A percentile compares a stretch with the other conserved stretches of the same genome.
Evolutionary conservation across 2,329 filamentous ascomycete genomes (phyloP).

Genomic region (Cladosporium colombiae): DNA sequence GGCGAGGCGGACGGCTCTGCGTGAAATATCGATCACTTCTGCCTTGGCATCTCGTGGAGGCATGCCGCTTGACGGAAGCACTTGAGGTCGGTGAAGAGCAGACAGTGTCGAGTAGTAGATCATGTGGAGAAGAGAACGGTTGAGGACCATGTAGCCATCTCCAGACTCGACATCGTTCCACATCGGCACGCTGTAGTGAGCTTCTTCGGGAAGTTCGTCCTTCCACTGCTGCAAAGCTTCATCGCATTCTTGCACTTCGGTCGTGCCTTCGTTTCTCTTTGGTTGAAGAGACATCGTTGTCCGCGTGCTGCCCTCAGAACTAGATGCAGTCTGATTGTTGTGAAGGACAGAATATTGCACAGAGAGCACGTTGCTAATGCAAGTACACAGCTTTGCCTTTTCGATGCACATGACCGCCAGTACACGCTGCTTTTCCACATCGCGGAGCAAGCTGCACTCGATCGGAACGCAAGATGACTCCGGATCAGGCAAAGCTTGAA

Average conservation of each 20-base stretch:
- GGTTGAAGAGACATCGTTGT: slow-evolving; percentile 87
- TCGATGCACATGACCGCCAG: slow-evolving; percentile 87
- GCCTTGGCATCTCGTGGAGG: slow-evolving; percentile 50
- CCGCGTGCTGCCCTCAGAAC: slow-evolving; percentile 67
- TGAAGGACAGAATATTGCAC: slow-evolving; percentile 91
- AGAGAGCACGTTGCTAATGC: slow-evolving; percentile 84
- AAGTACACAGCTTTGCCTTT: slow-evolving; percentile 85
- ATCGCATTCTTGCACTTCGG: slow-evolving; percentile 78
- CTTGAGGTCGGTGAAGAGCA: slow-evolving; percentile 86
- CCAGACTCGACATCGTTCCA: slow-evolving; percentile 58
- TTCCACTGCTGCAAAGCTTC: slow-evolving; percentile 77
- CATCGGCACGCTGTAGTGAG: slow-evolving; percentile 64
- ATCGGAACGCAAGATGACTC: slow-evolving; percentile 67
- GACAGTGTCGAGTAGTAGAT: slow-evolving; percentile 90
- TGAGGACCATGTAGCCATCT: slow-evolving; percentile 63
- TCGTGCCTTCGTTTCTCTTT: slow-evolving; percentile 79
- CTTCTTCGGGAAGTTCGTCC: slow-evolving; percentile 68
- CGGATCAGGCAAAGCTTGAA: slow-evolving; percentile 58
- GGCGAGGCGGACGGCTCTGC: slow-evolving; percentile 78
- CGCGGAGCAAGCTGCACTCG: slow-evolving; percentile 70
- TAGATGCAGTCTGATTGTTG: slow-evolving; percentile 65
- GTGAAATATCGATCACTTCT: slow-evolving; percentile 78
- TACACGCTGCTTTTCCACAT: slow-evolving; percentile 71
- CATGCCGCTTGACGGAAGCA: slow-evolving; percentile 68
- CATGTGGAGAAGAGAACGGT: slow-evolving; percentile 88